Percentiles rank a stretch among this genome's conserved stretches.
phyloP scores from a whole-genome alignment of 805 yeast genomes.

The Ogataea allantospora region DNA sequence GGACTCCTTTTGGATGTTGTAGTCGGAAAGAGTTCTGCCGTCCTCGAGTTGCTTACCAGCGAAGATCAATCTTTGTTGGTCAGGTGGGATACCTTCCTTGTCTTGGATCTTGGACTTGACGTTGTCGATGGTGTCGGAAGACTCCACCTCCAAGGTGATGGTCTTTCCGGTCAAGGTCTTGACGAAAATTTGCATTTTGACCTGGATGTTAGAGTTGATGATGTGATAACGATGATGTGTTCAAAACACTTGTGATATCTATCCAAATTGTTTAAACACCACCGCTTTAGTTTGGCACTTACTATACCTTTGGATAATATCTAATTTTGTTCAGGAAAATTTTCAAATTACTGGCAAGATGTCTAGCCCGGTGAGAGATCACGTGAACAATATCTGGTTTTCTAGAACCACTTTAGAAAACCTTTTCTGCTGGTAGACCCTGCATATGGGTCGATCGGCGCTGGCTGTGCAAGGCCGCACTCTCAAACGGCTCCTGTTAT shows the following conservation, averaged over 20 bases:
- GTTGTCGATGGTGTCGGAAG: conserved; percentile 93
- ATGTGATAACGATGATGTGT: neutral
- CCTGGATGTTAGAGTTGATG: conserved; percentile 21
- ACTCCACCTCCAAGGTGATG: conserved; percentile 82
- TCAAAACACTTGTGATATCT: neutral
- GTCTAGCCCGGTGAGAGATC: conserved; percentile 1
- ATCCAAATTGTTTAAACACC: conserved; percentile 1
- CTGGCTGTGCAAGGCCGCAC: conserved; percentile 1
- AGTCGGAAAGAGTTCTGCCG: conserved; percentile 91
- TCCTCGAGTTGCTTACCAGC: conserved; percentile 97
- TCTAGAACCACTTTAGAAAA: neutral
- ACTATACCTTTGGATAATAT: conserved; percentile 14
- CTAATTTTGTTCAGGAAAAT: conserved; percentile 11
- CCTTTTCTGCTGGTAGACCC: too few species aligned
- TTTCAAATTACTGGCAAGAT: conserved; percentile 2
- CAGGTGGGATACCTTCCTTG: conserved; percentile 96
- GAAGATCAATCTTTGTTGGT: conserved; percentile 91
- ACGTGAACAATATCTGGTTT: conserved; percentile 4
- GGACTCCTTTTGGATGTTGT: conserved; percentile 95
- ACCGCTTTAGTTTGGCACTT: conserved; percentile 5
- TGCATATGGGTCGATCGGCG: neutral
- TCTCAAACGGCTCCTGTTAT: neutral
- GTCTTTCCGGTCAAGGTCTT: conserved; percentile 99
- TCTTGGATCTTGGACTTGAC: conserved; percentile 95
- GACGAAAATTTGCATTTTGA: conserved; percentile 91